Conservation (phyloP, 768 basidiomycete genomes). For the Suillus clintonianus region DNA sequence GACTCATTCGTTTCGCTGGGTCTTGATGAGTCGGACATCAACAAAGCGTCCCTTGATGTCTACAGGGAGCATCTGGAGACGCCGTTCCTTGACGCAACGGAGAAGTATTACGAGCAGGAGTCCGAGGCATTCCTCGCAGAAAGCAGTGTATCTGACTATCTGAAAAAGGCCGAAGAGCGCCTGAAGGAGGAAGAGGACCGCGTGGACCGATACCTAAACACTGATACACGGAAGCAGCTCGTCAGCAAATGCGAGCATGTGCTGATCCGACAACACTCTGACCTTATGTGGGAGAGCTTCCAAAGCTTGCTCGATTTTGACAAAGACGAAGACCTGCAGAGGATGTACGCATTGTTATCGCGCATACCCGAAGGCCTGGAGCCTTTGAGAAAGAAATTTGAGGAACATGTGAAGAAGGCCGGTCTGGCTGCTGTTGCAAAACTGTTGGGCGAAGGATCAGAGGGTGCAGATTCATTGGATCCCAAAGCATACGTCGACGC, state of each 20-base stretch:
- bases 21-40: slow-evolving; percentile 87
- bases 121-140: slow-evolving; percentile 87
- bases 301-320: slow-evolving; percentile 88
- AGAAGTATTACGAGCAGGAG: slow-evolving; percentile 90
- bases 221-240: slow-evolving; percentile 80
- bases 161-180: slow-evolving; percentile 92
- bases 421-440: slow-evolving; percentile 83
- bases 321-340: slow-evolving; percentile 90
- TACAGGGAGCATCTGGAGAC: slow-evolving; percentile 90
- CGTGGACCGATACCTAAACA: slow-evolving; percentile 91
- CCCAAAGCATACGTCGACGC: slow-evolving; percentile 96
- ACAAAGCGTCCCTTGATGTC: slow-evolving; percentile 90
- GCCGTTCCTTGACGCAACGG: slow-evolving; percentile 87
- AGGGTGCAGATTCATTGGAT: slow-evolving; percentile 65
- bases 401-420: slow-evolving; percentile 92
- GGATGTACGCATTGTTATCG: slow-evolving; percentile 92
- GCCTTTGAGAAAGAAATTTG: slow-evolving; percentile 88
- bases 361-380: slow-evolving; percentile 91
- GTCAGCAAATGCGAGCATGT: slow-evolving; percentile 87
- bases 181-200: slow-evolving; percentile 93
- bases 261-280: slow-evolving; percentile 84
- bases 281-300: slow-evolving; percentile 91
- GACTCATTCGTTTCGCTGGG: slow-evolving; percentile 96
- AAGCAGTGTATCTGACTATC: slow-evolving; percentile 90
- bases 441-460: slow-evolving; percentile 55